Percentiles rank a stretch among this genome's conserved stretches.
These are phyloP conservation scores for Kodamaea sp. DNA, from an alignment of 1,139 yeast species.

Conservation along the genomic window DNA sequence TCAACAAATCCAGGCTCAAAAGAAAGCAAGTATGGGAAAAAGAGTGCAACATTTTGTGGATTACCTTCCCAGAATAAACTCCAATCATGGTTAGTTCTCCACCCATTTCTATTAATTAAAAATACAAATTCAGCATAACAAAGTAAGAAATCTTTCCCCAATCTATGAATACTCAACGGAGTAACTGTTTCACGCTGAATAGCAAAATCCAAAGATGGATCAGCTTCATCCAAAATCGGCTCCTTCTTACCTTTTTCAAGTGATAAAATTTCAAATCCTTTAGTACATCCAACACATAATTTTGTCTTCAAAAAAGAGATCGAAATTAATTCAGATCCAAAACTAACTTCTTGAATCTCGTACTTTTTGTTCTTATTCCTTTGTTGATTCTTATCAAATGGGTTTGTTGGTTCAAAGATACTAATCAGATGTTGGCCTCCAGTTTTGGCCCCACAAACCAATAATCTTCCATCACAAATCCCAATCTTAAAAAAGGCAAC, in stretches of 20 bases:
- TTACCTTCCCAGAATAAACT: conserved; percentile 95
- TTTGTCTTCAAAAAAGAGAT: conserved; percentile 86
- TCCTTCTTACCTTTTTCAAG: conserved; percentile 76
- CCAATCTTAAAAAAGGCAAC: conserved; percentile 90
- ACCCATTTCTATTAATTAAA: conserved; percentile 90
- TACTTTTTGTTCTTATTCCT: conserved; percentile 61
- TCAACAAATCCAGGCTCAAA: conserved; percentile 90
- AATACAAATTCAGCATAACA: conserved; percentile 92
- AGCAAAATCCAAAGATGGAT: conserved; percentile 95
- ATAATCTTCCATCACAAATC: conserved; percentile 80
- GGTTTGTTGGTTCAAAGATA: conserved; percentile 74
- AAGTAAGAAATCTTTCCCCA: conserved; percentile 81
- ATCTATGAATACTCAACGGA: conserved; percentile 87
- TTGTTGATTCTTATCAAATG: conserved; percentile 54
- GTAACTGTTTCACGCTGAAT: conserved; percentile 73
- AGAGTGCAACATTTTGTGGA: conserved; percentile 87
- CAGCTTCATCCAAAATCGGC: conserved; percentile 88
- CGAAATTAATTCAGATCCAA: conserved; percentile 86
- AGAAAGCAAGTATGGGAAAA: conserved; percentile 89
- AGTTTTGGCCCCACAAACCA: conserved; percentile 86
- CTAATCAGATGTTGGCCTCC: conserved; percentile 72
- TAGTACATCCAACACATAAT: conserved; percentile 91
- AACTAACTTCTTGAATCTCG: conserved; percentile 71
- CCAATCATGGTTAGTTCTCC: conserved; percentile 95
- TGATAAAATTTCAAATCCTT: conserved; percentile 91